Conservation (phyloP, 2,329 filamentous ascomycete species). For the Diplodia intermedia region DNA sequence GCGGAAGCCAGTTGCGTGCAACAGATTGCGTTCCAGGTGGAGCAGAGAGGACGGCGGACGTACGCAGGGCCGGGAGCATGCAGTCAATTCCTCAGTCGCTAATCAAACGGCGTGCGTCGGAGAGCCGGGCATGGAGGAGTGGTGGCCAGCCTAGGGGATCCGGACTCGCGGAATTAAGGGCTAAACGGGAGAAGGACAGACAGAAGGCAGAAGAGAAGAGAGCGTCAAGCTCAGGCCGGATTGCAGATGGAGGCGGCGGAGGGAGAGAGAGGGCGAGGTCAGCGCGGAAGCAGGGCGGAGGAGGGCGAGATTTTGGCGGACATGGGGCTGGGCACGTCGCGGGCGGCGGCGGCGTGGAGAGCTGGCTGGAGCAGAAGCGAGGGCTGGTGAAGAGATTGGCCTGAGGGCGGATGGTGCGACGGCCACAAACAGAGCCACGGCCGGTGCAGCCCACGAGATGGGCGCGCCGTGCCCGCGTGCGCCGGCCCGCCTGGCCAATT, state of each 20-base stretch:
- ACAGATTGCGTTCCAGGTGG: constrained; percentile 24
- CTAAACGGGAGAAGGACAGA: constrained; percentile 29
- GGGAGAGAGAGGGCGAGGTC: background rate
- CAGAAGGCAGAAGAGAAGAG: constrained; percentile 22
- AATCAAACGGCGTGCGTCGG: constrained; percentile 27
- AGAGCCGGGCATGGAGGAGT: constrained; percentile 14
- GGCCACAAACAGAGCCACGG: constrained; percentile 25
- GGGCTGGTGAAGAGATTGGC: constrained; percentile 30
- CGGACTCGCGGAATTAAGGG: constrained; percentile 30
- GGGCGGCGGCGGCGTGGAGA: constrained; percentile 4
- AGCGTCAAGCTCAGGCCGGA: constrained; percentile 30
- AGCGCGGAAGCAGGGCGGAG: constrained; percentile 12
- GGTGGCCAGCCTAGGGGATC: background rate
- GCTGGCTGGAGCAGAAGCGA: constrained; percentile 18
- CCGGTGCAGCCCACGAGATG: constrained; percentile 24
- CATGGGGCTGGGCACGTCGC: constrained; percentile 15
- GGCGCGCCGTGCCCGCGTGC: constrained; percentile 13
- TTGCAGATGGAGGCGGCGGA: background rate
- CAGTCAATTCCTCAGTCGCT: constrained; percentile 26
- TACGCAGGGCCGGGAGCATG: constrained; percentile 17
- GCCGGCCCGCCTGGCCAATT: constrained; percentile 21
- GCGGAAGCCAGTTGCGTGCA: constrained; percentile 5
- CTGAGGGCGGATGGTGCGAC: constrained; percentile 25
- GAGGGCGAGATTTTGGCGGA: constrained; percentile 11
- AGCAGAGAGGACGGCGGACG: background rate